phyloP scores from a whole-genome alignment of 805 yeast genomes.

The Schwanniomyces yamadae region DNA sequence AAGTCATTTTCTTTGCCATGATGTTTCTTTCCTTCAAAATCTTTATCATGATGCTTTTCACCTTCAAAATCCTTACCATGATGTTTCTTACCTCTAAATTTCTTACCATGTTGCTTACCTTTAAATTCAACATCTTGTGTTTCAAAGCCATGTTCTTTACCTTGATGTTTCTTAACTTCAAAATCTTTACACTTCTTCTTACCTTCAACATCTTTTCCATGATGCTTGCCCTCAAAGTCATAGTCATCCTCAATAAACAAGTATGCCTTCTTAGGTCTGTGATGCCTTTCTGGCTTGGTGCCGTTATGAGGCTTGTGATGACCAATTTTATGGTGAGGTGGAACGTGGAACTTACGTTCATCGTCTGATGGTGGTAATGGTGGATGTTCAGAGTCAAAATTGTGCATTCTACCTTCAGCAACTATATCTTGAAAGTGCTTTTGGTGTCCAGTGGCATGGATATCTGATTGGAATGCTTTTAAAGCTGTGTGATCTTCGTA shows the following conservation, averaged over 20 bases:
- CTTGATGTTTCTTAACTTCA: not conserved
- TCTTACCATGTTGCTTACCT: slow-evolving; percentile 1
- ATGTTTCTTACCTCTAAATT: slow-evolving; percentile 1
- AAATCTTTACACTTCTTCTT: not conserved
- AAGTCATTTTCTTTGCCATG: not conserved
- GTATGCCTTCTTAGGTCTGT: no score
- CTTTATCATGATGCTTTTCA: not conserved
- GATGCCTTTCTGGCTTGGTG: no score
- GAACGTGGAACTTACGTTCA: not conserved
- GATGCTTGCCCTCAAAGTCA: no score
- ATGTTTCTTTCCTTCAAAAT: not conserved
- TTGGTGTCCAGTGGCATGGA: no score
- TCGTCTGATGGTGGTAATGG: no score
- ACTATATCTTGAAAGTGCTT: no score
- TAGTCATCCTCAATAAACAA: no score
- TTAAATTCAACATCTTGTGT: not conserved
- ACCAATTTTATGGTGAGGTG: slow-evolving; percentile 1
- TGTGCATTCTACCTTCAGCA: not conserved
- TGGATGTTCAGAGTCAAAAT: not conserved
- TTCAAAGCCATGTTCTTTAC: no score
- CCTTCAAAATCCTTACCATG: not conserved
- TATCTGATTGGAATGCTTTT: not conserved
- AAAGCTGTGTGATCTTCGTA: slow-evolving; percentile 11
- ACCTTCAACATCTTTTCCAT: not conserved
- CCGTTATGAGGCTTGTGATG: slow-evolving; percentile 1